These are phyloP conservation scores for Baorangia bicolor DNA, from an alignment of 768 basidiomycete genomes.

Conservation along the genomic window DNA sequence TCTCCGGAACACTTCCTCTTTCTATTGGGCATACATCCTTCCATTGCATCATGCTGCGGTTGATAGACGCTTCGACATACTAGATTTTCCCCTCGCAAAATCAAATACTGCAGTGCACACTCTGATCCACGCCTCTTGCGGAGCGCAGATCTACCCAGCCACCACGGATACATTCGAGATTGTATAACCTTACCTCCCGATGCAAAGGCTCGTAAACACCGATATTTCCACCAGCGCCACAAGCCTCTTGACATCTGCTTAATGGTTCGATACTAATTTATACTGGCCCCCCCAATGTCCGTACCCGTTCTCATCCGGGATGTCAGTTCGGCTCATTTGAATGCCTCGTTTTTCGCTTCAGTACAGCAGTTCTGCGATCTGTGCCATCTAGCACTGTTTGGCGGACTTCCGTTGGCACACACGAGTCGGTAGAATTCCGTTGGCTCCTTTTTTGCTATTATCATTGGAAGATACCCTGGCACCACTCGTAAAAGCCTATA, in stretches of 20 bases:
- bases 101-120: too few species aligned
- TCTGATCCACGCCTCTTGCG: too few species aligned
- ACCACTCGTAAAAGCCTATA: too few species aligned
- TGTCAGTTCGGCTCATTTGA: background rate
- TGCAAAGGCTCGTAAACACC: constrained; percentile 2
- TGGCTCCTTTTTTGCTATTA: too few species aligned
- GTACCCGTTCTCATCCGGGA: background rate
- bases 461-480: too few species aligned
- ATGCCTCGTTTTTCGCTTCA: background rate
- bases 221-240: background rate
- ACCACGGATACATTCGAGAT: background rate
- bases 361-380: too few species aligned
- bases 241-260: background rate
- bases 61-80: background rate
- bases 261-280: background rate
- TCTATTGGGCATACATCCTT: too few species aligned
- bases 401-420: too few species aligned
- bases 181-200: background rate
- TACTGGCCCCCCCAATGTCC: constrained; percentile 29
- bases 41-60: background rate
- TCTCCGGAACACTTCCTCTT: background rate
- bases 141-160: background rate
- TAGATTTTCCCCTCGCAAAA: too few species aligned
- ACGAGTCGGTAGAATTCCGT: too few species aligned
- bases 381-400: too few species aligned